phyloP scores from a whole-genome alignment of 768 basidiomycete species.

The Panaeolus cyanescens region DNA sequence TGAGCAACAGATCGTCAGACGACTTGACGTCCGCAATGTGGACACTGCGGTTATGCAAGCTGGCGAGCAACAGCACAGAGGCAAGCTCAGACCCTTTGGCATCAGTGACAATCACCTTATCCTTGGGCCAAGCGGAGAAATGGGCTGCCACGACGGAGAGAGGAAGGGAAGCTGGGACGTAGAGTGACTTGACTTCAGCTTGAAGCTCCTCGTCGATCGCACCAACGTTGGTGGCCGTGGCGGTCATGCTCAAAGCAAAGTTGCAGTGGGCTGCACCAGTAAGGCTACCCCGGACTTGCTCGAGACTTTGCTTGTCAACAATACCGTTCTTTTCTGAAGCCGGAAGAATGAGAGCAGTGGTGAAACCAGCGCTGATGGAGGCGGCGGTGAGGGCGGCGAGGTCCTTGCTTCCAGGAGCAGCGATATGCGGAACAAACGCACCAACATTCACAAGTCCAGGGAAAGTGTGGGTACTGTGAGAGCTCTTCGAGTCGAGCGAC shows the following conservation, averaged over 20 bases:
- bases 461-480: conserved; percentile 86
- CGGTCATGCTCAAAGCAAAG: conserved; percentile 81
- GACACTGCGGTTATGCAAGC: conserved; percentile 83
- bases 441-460: conserved; percentile 90
- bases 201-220: conserved; percentile 72
- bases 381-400: conserved; percentile 74
- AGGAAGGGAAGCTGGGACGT: conserved; percentile 71
- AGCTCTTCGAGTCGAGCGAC: conserved; percentile 90
- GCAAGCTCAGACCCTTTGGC: conserved; percentile 92
- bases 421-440: conserved; percentile 80
- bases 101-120: conserved; percentile 87
- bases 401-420: conserved; percentile 54
- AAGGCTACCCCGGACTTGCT: conserved; percentile 67
- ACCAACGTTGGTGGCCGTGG: conserved; percentile 66
- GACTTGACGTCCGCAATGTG: conserved; percentile 91
- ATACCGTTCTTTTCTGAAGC: conserved; percentile 63
- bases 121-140: conserved; percentile 86
- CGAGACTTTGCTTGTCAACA: conserved; percentile 66
- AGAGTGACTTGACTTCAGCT: conserved; percentile 82
- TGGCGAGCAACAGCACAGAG: conserved; percentile 91
- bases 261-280: conserved; percentile 78
- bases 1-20: conserved; percentile 85
- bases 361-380: conserved; percentile 89
- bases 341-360: conserved; percentile 79
- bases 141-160: conserved; percentile 81